Evolutionary conservation across 2,329 filamentous ascomycete genomes (phyloP), one percentile per base, ranked within the genome.

Genomic region (Teratosphaeria zuluensis): DNA sequence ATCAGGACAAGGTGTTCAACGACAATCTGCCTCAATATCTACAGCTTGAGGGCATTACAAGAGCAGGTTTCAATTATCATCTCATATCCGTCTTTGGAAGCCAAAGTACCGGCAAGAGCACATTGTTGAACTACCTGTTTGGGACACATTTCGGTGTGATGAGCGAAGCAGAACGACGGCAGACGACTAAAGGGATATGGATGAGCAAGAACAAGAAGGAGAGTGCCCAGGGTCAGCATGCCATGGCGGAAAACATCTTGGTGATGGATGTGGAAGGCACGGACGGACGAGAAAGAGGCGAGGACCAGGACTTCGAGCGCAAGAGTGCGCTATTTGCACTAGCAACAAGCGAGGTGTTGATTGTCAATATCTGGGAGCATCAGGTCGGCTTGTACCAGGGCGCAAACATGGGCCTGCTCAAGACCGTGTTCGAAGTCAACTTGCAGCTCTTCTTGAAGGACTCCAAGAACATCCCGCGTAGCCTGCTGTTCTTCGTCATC

Each of bases 211-310:
- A 97, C 77, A 96, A 95, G 79, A 78, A 78, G 31, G 73, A 75
- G 56, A 73, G 76, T 51, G 72, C 70, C 8, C 52, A 14, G 12
- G 52, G 52, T n/a, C 80, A 81, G 65, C 59, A 63, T 32, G 58
- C 79, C 64, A 96, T 97, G 91, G 92, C 92, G 57, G 90, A 96
- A 69, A 99, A 99, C 75, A 96, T 99, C 68, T 80, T 99, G 63
- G 94, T 99, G 67, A 99, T 99, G 94, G 94, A 99, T 71, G 94
- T 99, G 51, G 94, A 99, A 75, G 94, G 94, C 65, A 97, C 94
- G 11, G 94, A 99, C 73, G 94, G 94, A 56, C 85, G 94, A 66
- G 94, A 99, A 78, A 84, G 94, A 65, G 94, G 94, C 64, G 94
- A 99, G 75, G 94, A 99, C 72, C 94, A 99, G 75, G 94, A 99